phyloP scores from a whole-genome alignment of 208 protist species.

The Jaenimonas drosophilae region DNA sequence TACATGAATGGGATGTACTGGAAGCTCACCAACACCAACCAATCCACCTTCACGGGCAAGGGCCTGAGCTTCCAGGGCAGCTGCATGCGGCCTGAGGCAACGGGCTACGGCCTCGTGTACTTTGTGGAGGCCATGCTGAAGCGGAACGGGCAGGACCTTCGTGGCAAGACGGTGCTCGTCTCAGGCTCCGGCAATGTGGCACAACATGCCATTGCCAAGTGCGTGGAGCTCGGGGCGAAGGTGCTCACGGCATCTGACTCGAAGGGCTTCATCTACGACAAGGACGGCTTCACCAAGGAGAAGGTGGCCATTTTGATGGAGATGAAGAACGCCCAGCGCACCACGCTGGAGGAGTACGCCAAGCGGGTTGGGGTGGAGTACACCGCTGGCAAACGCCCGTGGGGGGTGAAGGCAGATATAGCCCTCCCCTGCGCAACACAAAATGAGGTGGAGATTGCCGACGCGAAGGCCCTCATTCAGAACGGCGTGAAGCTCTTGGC shows the following conservation, averaged over 20 bases:
- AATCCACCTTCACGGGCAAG: slow-evolving; percentile 90
- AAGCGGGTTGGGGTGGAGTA: slow-evolving; percentile 55
- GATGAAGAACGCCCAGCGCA: slow-evolving; percentile 53
- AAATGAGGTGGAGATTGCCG: slow-evolving; percentile 86
- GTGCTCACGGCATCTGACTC: slow-evolving; percentile 83
- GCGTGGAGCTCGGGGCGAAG: slow-evolving; percentile 73
- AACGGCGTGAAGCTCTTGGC: slow-evolving; percentile 74
- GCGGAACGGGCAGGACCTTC: slow-evolving; percentile 24
- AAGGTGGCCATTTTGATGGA: slow-evolving; percentile 56
- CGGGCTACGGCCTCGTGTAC: slow-evolving; percentile 91
- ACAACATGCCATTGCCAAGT: slow-evolving; percentile 78
- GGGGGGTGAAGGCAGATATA: slow-evolving; percentile 50
- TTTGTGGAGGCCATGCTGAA: slow-evolving; percentile 80
- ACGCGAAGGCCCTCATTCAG: slow-evolving; percentile 59
- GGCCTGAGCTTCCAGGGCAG: slow-evolving; percentile 81
- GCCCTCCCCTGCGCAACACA: slow-evolving; percentile 90
- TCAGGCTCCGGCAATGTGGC: slow-evolving; percentile 92
- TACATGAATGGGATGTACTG: slow-evolving; percentile 90
- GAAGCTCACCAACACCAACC: slow-evolving; percentile 70
- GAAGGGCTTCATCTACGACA: slow-evolving; percentile 64
- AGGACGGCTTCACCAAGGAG: slow-evolving; percentile 73
- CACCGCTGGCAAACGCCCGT: slow-evolving; percentile 55
- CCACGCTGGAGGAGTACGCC: slow-evolving; percentile 53
- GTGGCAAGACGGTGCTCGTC: slow-evolving; percentile 65
- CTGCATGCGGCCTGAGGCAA: slow-evolving; percentile 90